Percentiles rank a stretch among this genome's conserved stretches.
These are phyloP conservation scores for Hyphodiscus sp. DNA, from an alignment of 2,329 filamentous ascomycete species.

Conservation along the genomic window DNA sequence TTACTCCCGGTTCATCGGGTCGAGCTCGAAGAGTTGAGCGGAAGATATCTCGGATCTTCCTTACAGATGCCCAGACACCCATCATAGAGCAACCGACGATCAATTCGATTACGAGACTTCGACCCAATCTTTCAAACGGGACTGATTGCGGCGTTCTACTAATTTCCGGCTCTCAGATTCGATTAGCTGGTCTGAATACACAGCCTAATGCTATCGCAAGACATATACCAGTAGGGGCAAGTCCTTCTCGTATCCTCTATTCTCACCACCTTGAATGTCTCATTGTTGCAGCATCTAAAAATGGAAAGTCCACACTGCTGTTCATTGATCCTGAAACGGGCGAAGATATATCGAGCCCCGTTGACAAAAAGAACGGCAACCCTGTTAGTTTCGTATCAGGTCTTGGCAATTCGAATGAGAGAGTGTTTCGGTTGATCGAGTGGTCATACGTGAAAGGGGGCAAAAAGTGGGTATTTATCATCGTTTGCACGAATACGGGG, in stretches of 20 bases:
- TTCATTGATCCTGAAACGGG: conserved; percentile 54
- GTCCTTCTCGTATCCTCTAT: conserved; percentile 42
- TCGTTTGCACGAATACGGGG: conserved; percentile 51
- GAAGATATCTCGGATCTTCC: conserved; percentile 38
- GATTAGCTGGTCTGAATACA: conserved; percentile 46
- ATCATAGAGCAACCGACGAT: conserved; percentile 42
- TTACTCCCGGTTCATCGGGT: background rate
- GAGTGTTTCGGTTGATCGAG: conserved; percentile 54
- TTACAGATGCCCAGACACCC: conserved; percentile 43
- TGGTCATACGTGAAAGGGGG: conserved; percentile 55
- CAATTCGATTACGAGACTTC: conserved; percentile 41
- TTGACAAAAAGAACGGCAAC: conserved; percentile 35
- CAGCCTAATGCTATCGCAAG: conserved; percentile 43
- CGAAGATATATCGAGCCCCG: conserved; percentile 41
- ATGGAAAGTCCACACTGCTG: conserved; percentile 41
- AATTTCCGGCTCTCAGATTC: conserved; percentile 42
- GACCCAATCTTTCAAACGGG: conserved; percentile 23
- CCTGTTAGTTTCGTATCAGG: conserved; percentile 45
- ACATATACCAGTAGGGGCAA: conserved; percentile 36
- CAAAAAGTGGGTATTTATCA: conserved; percentile 55
- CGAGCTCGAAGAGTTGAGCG: background rate
- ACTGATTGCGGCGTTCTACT: conserved; percentile 36
- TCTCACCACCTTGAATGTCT: conserved; percentile 44
- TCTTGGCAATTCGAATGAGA: conserved; percentile 50
- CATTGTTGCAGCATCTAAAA: conserved; percentile 45